These are phyloP conservation scores for Botrytis tulipae DNA, from an alignment of 2,329 filamentous ascomycete species.

Conservation along the genomic window DNA sequence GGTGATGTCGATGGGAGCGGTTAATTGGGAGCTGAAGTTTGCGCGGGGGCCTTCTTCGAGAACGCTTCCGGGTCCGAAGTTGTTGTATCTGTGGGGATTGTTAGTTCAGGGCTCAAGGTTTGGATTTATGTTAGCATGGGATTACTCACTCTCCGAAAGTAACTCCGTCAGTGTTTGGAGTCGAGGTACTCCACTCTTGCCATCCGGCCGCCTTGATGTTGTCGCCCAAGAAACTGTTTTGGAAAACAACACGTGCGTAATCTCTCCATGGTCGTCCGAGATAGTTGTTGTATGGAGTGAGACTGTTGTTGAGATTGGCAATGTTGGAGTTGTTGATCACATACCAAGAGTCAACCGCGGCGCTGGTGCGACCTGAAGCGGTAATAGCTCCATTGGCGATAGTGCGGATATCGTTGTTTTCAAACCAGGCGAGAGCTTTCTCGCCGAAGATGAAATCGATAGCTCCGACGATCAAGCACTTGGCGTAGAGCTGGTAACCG, in stretches of 20 bases:
- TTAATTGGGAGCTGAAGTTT: slow-evolving; percentile 24
- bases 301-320: slow-evolving; percentile 42
- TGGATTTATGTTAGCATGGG: background rate
- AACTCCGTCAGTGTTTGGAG: slow-evolving; percentile 21
- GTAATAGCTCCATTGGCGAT: slow-evolving; percentile 50
- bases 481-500: slow-evolving; percentile 55
- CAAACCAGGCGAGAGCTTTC: slow-evolving; percentile 51
- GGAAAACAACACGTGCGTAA: slow-evolving; percentile 51
- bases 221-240: slow-evolving; percentile 46
- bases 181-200: slow-evolving; percentile 46
- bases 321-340: slow-evolving; percentile 55
- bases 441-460: slow-evolving; percentile 61
- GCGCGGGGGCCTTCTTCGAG: slow-evolving; percentile 24
- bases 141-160: slow-evolving; percentile 8
- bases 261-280: slow-evolving; percentile 54
- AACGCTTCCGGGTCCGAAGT: slow-evolving; percentile 47
- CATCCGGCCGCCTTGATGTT: slow-evolving; percentile 53
- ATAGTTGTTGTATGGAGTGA: slow-evolving; percentile 44
- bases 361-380: slow-evolving; percentile 43
- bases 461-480: slow-evolving; percentile 55
- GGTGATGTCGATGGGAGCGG: slow-evolving; percentile 21
- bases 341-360: slow-evolving; percentile 46
- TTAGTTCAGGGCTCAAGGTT: background rate
- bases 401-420: slow-evolving; percentile 42
- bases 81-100: slow-evolving; percentile 32